phyloP scores from a whole-genome alignment of 2,329 filamentous ascomycete species.

The Hypoxylon sp. region DNA sequence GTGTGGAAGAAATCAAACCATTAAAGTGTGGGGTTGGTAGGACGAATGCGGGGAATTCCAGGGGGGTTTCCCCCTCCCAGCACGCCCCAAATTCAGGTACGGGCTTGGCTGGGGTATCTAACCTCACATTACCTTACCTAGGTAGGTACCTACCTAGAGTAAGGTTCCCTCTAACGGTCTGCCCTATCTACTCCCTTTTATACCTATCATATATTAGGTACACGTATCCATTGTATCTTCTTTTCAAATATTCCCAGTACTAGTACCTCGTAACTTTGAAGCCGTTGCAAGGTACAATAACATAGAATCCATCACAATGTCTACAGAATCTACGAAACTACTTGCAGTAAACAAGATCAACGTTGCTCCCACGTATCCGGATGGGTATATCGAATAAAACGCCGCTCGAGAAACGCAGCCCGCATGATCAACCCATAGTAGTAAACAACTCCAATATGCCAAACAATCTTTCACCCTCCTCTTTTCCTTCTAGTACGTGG shows the following conservation, averaged over 20 bases:
- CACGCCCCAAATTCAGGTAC: neutral
- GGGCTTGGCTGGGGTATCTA: neutral
- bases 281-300: too few species aligned
- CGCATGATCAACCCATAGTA: neutral
- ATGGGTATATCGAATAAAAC: neutral
- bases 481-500: constrained; percentile 3
- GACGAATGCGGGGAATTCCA: constrained; percentile 15
- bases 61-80: neutral
- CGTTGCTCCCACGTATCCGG: neutral
- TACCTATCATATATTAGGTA: too few species aligned
- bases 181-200: too few species aligned
- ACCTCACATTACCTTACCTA: neutral
- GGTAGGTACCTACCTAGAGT: neutral
- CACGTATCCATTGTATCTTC: too few species aligned
- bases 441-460: too few species aligned
- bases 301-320: too few species aligned
- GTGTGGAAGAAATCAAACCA: neutral
- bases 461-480: too few species aligned
- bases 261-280: too few species aligned
- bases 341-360: neutral
- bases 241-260: too few species aligned
- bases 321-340: too few species aligned
- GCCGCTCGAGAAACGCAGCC: neutral
- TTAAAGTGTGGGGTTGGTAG: neutral
- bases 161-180: too few species aligned